Percentiles rank a stretch among this genome's conserved stretches.
phyloP scores from a whole-genome alignment of 768 basidiomycete species.

The Russula emetica region DNA sequence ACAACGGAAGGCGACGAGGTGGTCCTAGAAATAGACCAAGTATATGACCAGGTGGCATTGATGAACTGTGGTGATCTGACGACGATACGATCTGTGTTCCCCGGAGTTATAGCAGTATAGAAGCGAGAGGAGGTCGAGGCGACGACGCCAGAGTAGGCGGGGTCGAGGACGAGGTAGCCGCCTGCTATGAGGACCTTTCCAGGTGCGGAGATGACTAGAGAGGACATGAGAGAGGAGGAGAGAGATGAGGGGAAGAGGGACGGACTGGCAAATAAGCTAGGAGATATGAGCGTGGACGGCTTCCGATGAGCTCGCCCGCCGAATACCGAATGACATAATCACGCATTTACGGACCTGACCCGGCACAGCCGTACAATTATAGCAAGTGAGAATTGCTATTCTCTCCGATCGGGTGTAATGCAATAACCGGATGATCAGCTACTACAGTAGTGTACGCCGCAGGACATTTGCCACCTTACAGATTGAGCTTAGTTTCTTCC shows the following conservation, averaged over 20 bases:
- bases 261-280: neutral
- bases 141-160: slow-evolving; percentile 76
- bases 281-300: neutral
- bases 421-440: neutral
- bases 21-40: slow-evolving; percentile 41
- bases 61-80: slow-evolving; percentile 91
- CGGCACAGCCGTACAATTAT: too few relatives aligned
- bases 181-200: slow-evolving; percentile 96
- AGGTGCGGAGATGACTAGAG: slow-evolving; percentile 80
- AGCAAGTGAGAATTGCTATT: neutral
- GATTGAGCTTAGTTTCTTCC: too few relatives aligned
- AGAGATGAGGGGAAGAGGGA: neutral
- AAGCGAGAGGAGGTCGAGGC: slow-evolving; percentile 93
- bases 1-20: slow-evolving; percentile 23
- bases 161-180: slow-evolving; percentile 95
- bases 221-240: slow-evolving; percentile 30
- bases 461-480: too few relatives aligned
- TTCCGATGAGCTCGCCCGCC: slow-evolving; percentile 14
- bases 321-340: slow-evolving; percentile 2
- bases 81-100: slow-evolving; percentile 45
- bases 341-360: neutral
- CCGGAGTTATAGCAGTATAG: slow-evolving; percentile 67
- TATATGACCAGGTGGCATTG: slow-evolving; percentile 74
- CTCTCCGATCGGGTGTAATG: neutral
- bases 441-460: neutral